Percentiles rank a stretch among this genome's conserved stretches.
Conservation (phyloP, 164 flowering plant species). For the Tetrastigma voinierianum region DNA sequence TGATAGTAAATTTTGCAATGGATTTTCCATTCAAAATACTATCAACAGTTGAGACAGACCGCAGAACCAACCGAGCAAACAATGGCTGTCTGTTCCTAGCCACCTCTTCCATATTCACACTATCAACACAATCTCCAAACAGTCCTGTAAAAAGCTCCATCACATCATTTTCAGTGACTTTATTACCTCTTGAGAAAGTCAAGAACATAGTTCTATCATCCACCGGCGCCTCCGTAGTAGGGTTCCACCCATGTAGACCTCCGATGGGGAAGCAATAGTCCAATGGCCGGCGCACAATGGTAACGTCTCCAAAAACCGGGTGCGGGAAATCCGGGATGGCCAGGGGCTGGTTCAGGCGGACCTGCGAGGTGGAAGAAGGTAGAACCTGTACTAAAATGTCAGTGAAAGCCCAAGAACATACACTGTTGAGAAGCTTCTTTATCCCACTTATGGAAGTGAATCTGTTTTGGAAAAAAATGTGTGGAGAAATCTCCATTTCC, state of each 20-base stretch:
- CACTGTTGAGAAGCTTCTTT: constrained; percentile 17
- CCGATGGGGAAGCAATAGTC: neutral
- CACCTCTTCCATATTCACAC: constrained; percentile 21
- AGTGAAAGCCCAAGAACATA: constrained; percentile 26
- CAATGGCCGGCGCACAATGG: neutral
- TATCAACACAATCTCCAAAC: constrained; percentile 26
- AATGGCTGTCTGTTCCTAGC: constrained; percentile 19
- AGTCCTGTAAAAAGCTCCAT: constrained; percentile 18
- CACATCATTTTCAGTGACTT: constrained; percentile 28
- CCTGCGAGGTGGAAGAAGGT: no score
- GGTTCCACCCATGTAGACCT: constrained; percentile 22
- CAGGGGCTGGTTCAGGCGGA: constrained; percentile 3
- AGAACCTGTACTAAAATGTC: constrained; percentile 22
- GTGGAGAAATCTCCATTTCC: constrained; percentile 15
- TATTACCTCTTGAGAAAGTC: constrained; percentile 39
- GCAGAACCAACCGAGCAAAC: constrained; percentile 29
- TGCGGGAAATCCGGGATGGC: constrained; percentile 33
- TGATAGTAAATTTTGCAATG: constrained; percentile 25
- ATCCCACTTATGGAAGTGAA: constrained; percentile 21
- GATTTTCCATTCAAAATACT: constrained; percentile 15
- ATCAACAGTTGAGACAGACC: constrained; percentile 16
- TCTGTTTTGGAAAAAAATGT: constrained; percentile 10
- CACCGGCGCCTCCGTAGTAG: constrained; percentile 4
- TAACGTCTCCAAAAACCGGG: constrained; percentile 24
- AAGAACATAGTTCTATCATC: constrained; percentile 38